Base-by-base conservation (phyloP, 2,329 filamentous ascomycete species). In the Cladosporium sp. region DNA sequence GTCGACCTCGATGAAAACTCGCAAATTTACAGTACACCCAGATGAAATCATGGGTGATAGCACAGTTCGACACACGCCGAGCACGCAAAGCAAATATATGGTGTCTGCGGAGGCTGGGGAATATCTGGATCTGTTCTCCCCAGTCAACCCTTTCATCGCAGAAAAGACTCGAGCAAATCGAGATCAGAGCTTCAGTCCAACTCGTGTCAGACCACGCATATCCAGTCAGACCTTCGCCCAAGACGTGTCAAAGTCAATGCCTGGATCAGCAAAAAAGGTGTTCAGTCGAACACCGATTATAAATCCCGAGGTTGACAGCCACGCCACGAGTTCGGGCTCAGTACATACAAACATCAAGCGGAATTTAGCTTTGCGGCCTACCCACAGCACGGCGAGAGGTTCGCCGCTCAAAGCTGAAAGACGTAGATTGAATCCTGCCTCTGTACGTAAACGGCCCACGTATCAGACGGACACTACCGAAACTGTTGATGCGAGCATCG, bases 111-210 rank as follows among this genome's bases (percentile, higher is more conserved):
- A 59, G 28, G 66, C 61, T 16, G 62, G 58, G 0, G 68, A 73
- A 29, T 75, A 75, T 33, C 66, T 75, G 46, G 77, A 78, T 65
- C 69, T 79, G 8, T 78, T 79, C 67, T 78, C 77, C 0, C 74
- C 77, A 3, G 67, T 74, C 2, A 77, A 76, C 63, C 63, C 66
- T 2, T 35, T 65, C n/a, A 56, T 65, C n/a, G 64, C 57, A 21
- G 40, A 63, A 26, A 21, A 56, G 21, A 31, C 49, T 29, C 29
- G 44, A 53, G 55, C 10, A 46, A 64, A 46, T 62, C 61, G 35
- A 33, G 56, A 67, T 33, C 67, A 57, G 29, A 52, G 66, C 6
- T 53, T 59, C 21, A 72, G 67, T 56, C 70, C 70, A 59, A 66
- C 68, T 28, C 66, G 70, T 50, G 52, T 59, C 23, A 70, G 77